Base-by-base conservation (phyloP, 2,329 filamentous ascomycete genomes). In the Venturia nashicola region DNA sequence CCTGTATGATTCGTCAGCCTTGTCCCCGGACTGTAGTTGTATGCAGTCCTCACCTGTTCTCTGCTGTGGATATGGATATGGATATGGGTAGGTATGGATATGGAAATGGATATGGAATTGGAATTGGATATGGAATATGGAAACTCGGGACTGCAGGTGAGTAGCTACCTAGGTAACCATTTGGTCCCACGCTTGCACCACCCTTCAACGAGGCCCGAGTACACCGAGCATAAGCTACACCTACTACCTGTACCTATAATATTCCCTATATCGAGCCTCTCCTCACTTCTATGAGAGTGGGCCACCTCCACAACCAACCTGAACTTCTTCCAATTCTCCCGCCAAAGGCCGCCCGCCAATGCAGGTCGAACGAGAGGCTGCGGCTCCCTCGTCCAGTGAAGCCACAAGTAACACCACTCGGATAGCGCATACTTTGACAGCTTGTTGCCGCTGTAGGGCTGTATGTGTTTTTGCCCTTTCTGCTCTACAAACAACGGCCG, bases 401-500 rank as follows among this genome's bases (percentile, higher is more conserved):
- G 48, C 61, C 27, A 27, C 20, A 20, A 61, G 23, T 20, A 51
- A n/a, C 61, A 46, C 61, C 44, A 23, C 59, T 4, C 54, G 71
- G 81, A 88, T 91, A 68, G 88, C 88, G 39, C 88, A 92, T 72
- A 92, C 89, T 6, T 75, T 93, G 70, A 91, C 89, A 61, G 89
- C 89, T 27, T 92, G 89, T 71, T 90, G 87, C 71, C 85, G 89
- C 67, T 93, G 89, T 75, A 84, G 89, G 73, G 87, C 89, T 80
- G 89, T 90, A 77, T 73, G 80, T 75, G 68, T 59, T 27, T 20
- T 27, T 61, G 46, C 27, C 5, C 1, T 57, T 11, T 36, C 32
- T 36, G 51, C 18, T 27, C 1, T n/a, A 8, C 40, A 18, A 27
- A 18, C 23, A 51, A 54, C 16, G 12, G 61, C 32, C 42, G 20